Evolutionary conservation across 2,329 filamentous ascomycete species (phyloP), one percentile per base, ranked within the genome.

Genomic region (Diaporthe aspalathi): DNA sequence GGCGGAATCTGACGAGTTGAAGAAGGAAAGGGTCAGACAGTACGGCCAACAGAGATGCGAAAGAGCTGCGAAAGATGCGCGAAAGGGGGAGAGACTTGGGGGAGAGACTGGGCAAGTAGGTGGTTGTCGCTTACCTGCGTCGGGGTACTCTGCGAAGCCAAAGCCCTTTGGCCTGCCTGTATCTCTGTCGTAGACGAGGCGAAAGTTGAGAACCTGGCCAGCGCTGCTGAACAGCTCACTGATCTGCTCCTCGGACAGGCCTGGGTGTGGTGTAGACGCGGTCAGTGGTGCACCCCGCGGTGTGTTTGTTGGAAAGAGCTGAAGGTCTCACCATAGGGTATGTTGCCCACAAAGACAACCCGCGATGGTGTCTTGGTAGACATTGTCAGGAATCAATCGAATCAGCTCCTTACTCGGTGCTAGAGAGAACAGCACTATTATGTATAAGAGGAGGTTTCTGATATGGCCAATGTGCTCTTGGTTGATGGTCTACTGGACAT

Each of bases 101-200:
- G n/a, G 35, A 9, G 27, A 3, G 38, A 24, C 12, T 3, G 38
- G 54, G 38, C 11, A n/a, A 20, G 27, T 53, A 38, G 45, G 43
- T 24, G 22, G 40, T 20, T 38, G n/a, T 53, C 12, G 63, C 81
- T 45, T 87, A 89, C 97, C 95, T 72, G 93, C 91, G 79, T 98
- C 96, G 69, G 94, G 93, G 79, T 97, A 99, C 80, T 98, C 95
- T 78, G 95, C 93, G 78, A 98, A 99, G 45, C 96, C 96, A 80
- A 97, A 99, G 22, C 96, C 96, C 82, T 98, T 98, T 0, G 96
- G 95, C 70, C 94, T 91, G 52, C 95, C 95, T 3, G 95, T 98
- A 78, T 98, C 95, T 67, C 94, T 93, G 84, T 98, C 97, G 82
- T 97, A 97, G 74, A 98, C 95, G 62, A 98, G 88, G 67, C 95